Evolutionary conservation across 2,329 filamentous ascomycete species (phyloP), one percentile per base, ranked within the genome.

Genomic region (Chaetomium globosum): DNA sequence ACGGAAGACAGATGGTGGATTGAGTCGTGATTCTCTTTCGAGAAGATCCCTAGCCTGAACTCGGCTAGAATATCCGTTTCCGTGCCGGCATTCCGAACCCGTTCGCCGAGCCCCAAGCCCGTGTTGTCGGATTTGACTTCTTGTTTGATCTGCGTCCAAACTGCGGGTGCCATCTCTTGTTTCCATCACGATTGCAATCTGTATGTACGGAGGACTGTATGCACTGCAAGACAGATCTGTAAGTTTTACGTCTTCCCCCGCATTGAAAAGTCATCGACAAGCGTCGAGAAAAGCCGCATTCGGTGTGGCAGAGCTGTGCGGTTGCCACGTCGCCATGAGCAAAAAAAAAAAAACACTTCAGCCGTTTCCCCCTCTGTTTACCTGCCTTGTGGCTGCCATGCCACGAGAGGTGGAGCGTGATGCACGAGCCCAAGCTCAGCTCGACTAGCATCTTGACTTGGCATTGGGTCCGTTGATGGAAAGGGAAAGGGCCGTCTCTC

Each of bases 361-460:
- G 21, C 12, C 33, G 10, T 28, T 43, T 43, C n/a, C 6, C 16
- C 16, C 16, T 43, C 21, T 16, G 19, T 19, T 3, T 53, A 13
- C 43, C 26, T 43, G 10, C 30, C 23, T 23, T 21, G 13, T 31
- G 28, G 46, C 30, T 60, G 48, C 58, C 57, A 53, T 31, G 59
- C 36, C 39, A 43, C 16, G 39, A 43, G 39, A 19, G 52, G 60
- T 49, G 60, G 53, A 55, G 59, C 26, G 58, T 19, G 28, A 28
- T 46, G 51, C 49, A 48, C 59, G 28, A 57, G 30, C 52, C 26
- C 28, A 16, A 33, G 46, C 48, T 66, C 65, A 66, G 65, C 65
- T 66, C 36, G 65, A 61, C 65, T 48, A 64, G 65, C 61, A 66
- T 64, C 16, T 58, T n/a, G 36, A 7, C 65, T 66, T 66, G 65